Percentiles rank a stretch among this genome's conserved stretches.
These are phyloP conservation scores for Pyrenopolyporus hunteri DNA, from an alignment of 495 filamentous ascomycete species.

Conservation along the genomic window DNA sequence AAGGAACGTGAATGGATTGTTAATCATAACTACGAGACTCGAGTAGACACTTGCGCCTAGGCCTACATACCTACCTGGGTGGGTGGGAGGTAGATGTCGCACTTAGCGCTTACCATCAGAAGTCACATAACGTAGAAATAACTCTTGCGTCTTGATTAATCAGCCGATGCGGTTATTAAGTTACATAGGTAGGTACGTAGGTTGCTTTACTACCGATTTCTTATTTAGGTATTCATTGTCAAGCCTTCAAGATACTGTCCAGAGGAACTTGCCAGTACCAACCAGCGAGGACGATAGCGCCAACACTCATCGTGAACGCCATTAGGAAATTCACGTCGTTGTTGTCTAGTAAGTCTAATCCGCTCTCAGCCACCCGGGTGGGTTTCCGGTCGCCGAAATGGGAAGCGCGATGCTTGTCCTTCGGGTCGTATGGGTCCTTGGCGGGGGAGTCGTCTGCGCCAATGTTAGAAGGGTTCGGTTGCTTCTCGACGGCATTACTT, in stretches of 20 bases:
- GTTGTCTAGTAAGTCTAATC: conserved; percentile 82
- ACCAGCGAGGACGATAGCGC: conserved; percentile 69
- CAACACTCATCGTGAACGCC: conserved; percentile 80
- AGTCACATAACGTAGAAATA: too few species aligned
- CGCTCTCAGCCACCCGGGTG: conserved; percentile 74
- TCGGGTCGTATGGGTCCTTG: conserved; percentile 48
- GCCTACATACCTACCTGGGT: too few species aligned
- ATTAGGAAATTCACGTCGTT: conserved; percentile 93
- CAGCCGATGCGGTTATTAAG: too few species aligned
- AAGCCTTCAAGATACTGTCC: conserved; percentile 43
- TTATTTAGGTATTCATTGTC: too few species aligned
- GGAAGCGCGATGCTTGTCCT: conserved; percentile 50
- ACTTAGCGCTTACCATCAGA: too few species aligned
- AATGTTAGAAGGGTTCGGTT: conserved; percentile 24
- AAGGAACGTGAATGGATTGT: too few species aligned
- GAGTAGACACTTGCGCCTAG: too few species aligned
- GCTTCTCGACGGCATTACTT: conserved; percentile 44
- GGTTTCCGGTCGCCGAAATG: conserved; percentile 63
- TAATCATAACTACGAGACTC: too few species aligned
- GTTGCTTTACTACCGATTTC: too few species aligned
- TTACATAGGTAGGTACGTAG: too few species aligned
- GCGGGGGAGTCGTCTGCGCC: conserved; percentile 35
- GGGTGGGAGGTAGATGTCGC: too few species aligned
- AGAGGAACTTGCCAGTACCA: conserved; percentile 60
- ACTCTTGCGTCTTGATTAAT: too few species aligned